Percentiles rank a stretch among this genome's conserved stretches.
phyloP scores from a whole-genome alignment of 805 yeast genomes.

The Wickerhamiella kurtzmanii region DNA sequence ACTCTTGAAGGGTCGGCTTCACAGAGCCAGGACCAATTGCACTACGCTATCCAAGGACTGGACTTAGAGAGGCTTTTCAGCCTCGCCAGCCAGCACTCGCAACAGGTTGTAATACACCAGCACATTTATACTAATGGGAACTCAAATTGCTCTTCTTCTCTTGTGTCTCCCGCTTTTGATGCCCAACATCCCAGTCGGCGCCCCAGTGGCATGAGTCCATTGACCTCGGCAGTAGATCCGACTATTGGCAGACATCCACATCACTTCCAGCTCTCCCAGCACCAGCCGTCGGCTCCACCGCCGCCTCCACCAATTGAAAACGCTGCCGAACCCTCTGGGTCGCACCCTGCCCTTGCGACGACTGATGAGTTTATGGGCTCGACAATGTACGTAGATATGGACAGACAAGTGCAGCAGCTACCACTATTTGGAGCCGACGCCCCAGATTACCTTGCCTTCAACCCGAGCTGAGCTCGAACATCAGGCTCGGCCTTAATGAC shows the following conservation, averaged over 20 bases:
- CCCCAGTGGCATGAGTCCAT: background rate
- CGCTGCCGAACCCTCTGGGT: background rate
- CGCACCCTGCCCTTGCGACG: constrained; percentile 6
- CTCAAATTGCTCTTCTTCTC: background rate
- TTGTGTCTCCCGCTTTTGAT: background rate
- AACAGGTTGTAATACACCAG: constrained; percentile 56
- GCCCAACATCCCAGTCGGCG: background rate
- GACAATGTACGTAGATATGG: constrained; percentile 13
- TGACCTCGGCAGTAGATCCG: background rate
- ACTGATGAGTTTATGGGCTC: constrained; percentile 16
- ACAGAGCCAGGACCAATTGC: constrained; percentile 11
- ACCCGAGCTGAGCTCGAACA: constrained; percentile 15
- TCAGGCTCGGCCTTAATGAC: too few species aligned
- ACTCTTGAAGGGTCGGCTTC: constrained; percentile 10
- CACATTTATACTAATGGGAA: constrained; percentile 38
- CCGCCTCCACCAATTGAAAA: background rate
- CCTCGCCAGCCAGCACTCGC: constrained; percentile 18
- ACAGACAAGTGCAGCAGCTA: constrained; percentile 5
- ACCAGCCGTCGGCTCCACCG: constrained; percentile 1
- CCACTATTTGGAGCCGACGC: constrained; percentile 10
- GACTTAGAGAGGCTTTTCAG: constrained; percentile 20
- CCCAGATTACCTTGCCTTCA: constrained; percentile 19
- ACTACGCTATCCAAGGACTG: constrained; percentile 12
- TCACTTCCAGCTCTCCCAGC: constrained; percentile 1
- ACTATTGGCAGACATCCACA: background rate